A percentile compares a stretch with the other conserved stretches of the same genome.
Conservation (phyloP, 2,329 filamentous ascomycete genomes). For the Aspergillus alliaceus region DNA sequence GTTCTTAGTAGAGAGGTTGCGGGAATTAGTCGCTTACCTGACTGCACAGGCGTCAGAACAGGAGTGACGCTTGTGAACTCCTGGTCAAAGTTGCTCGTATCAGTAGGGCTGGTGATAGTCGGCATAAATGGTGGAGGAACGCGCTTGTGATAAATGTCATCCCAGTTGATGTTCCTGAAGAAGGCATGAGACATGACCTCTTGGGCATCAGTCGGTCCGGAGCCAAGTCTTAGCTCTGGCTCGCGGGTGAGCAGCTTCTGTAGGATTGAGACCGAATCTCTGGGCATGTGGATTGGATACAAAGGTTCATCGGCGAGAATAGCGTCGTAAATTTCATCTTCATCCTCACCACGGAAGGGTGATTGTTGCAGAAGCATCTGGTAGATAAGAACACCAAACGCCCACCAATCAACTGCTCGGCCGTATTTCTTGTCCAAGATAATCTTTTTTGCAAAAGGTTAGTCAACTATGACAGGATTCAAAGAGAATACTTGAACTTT, state of each 20-base stretch:
- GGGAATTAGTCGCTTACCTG: constrained; percentile 63
- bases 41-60: constrained; percentile 94
- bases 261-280: constrained; percentile 94
- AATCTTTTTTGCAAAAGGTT: constrained; percentile 63
- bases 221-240: constrained; percentile 87
- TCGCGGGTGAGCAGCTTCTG: constrained; percentile 96
- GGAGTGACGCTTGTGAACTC: constrained; percentile 99
- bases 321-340: constrained; percentile 98
- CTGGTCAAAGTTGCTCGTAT: constrained; percentile 99
- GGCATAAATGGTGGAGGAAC: constrained; percentile 87
- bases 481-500: constrained; percentile 28
- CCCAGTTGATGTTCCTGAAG: constrained; percentile 97
- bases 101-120: constrained; percentile 83
- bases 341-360: constrained; percentile 96
- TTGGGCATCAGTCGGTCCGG: constrained; percentile 93
- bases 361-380: constrained; percentile 99
- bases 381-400: constrained; percentile 97
- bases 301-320: constrained; percentile 96
- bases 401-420: constrained; percentile 98
- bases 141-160: constrained; percentile 96
- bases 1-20: neutral
- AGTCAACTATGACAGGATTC: constrained; percentile 1
- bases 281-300: constrained; percentile 98
- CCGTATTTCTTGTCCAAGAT: constrained; percentile 98
- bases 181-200: constrained; percentile 99